Evolutionary conservation across 164 flowering plant species (phyloP), one percentile per base, ranked within the genome.

Genomic region (Aristolochia fimbriata): DNA sequence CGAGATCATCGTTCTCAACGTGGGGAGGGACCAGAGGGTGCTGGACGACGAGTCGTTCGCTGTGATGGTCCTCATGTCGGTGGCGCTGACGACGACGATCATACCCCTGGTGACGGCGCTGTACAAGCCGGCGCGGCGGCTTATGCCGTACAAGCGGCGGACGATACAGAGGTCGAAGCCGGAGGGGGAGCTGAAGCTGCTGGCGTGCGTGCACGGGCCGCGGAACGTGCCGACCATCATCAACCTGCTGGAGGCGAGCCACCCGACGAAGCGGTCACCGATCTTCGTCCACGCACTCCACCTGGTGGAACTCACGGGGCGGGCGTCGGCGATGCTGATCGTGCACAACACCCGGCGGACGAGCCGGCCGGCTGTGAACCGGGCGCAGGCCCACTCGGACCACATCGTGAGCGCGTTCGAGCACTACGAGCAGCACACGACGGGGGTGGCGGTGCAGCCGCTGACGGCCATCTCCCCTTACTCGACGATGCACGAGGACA

Each of bases 1-100:
- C 6, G 79, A 74, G 25, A 48, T 82, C 62, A 71, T 80, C 37
- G 57, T 80, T 23, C 73, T 82, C 58, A 78, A 78, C 55, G 69
- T 73, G 1, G 71, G 71, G 6, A 61, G 50, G 49, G 70, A 67
- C 16, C 65, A 62, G n/a, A 24, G 49, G 74, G 65, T 67, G 20
- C 22, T 71, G 24, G 55, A 63, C 22, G 65, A 62, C 0, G 53
- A 53, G 25, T 30, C 65, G 4, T 71, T 62, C 56, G 52, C 74
- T 10, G 25, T 67, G 24, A 63, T 67, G 70, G 64, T 67, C 47
- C 6, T 67, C 15, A 22, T 45, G 31, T 24, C 70, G 15, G 58
- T 71, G 24, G 2, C 53, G 51, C 49, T 60, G 58, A 71, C 70
- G 27, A 47, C 41, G 15, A 49, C 67, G 21, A 51, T 66, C 25